These are phyloP conservation scores for Picea engelmannii DNA, from an alignment of 83 land plant species.

Conservation along the genomic window DNA sequence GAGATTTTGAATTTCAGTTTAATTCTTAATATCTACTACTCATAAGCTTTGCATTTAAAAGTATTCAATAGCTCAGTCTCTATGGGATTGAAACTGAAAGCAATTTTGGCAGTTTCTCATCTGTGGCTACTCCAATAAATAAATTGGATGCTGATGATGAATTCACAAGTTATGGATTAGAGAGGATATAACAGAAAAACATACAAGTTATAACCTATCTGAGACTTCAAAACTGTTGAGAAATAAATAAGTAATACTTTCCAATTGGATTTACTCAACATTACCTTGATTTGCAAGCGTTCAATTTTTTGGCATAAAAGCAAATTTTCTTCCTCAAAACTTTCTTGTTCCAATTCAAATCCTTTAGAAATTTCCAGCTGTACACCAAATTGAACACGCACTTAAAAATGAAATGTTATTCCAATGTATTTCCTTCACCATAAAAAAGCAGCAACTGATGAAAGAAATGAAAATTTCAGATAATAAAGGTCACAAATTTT, in stretches of 20 bases:
- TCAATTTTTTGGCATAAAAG: conserved; percentile 7
- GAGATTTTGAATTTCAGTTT: background rate
- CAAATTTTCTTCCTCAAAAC: background rate
- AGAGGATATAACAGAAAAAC: too few relatives aligned
- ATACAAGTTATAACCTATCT: too few relatives aligned
- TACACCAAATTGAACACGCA: background rate
- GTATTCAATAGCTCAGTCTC: background rate
- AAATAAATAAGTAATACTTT: background rate
- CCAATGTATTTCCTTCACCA: background rate
- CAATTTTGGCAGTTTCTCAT: background rate
- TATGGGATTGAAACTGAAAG: background rate
- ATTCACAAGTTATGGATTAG: too few relatives aligned
- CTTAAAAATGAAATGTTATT: background rate
- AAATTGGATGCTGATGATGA: too few relatives aligned
- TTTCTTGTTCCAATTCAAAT: conserved; percentile 7
- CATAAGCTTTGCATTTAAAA: background rate
- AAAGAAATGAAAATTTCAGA: background rate
- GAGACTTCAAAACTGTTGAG: too few relatives aligned
- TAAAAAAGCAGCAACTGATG: background rate
- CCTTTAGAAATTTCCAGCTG: conserved; percentile 1
- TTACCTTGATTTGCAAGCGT: conserved; percentile 9
- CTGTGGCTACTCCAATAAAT: background rate
- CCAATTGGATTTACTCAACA: background rate
- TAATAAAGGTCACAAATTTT: too few relatives aligned
- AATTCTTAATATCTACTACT: background rate